These are phyloP conservation scores for Camptophora hylomeconis DNA, from an alignment of 2,329 filamentous ascomycete species.

Conservation along the genomic window DNA sequence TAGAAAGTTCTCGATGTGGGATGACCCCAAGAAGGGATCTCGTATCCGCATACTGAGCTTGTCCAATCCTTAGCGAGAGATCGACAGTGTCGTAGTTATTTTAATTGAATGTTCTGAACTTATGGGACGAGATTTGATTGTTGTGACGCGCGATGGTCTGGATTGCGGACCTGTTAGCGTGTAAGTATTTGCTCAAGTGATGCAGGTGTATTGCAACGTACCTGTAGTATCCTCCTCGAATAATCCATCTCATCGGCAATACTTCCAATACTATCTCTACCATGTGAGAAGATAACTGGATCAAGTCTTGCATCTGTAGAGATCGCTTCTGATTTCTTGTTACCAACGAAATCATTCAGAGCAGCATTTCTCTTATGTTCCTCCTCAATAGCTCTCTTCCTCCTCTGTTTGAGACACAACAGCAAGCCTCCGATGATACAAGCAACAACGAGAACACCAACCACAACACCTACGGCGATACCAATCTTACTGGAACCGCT, in stretches of 20 bases:
- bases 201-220: constrained; percentile 32
- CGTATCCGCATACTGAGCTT: too few relatives aligned
- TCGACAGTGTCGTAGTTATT: too few relatives aligned
- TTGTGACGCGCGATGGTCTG: constrained; percentile 20
- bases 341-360: constrained; percentile 56
- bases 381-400: constrained; percentile 66
- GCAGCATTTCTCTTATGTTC: constrained; percentile 72
- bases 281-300: constrained; percentile 61
- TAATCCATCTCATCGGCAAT: constrained; percentile 97
- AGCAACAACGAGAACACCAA: constrained; percentile 59
- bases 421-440: constrained; percentile 55
- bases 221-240: constrained; percentile 88
- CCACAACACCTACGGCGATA: constrained; percentile 78
- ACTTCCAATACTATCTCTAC: constrained; percentile 83
- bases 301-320: constrained; percentile 80
- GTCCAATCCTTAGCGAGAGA: too few relatives aligned
- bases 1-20: too few relatives aligned
- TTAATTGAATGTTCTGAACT: too few relatives aligned
- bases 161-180: constrained; percentile 15
- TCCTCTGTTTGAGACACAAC: constrained; percentile 62
- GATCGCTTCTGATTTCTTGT: constrained; percentile 48
- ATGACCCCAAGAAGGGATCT: too few relatives aligned
- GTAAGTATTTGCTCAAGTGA: constrained; percentile 2
- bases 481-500: constrained; percentile 58
- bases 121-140: too few relatives aligned